Base-by-base conservation (phyloP, 2,329 filamentous ascomycete genomes). In the Beauveria sp. region DNA sequence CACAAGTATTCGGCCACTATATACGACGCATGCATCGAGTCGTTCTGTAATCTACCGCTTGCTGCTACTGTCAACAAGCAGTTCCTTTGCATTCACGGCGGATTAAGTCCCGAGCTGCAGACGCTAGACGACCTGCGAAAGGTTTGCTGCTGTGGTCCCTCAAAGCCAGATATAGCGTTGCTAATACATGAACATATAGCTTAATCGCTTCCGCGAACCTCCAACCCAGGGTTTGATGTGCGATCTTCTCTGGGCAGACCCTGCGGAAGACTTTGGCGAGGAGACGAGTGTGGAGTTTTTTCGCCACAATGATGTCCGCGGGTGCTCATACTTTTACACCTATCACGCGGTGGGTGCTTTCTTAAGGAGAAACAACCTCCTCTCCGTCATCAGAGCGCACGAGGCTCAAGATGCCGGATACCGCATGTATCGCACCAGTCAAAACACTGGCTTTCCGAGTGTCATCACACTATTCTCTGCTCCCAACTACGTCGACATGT, bases 401-500 rank as follows among this genome's bases (percentile, higher is more conserved):
- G 95, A 99, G 76, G 95, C 95, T 40, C 95, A 99, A 80, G 95
- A 99, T 78, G 95, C 95, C 42, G 95, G 95, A n/a, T 99, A 99
- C 77, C 86, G 95, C 73, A 99, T 99, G 95, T 99, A 99, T 77
- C 87, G 95, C 68, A 99, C 98, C 83, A 99, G 95, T 34, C 86
- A 93, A 65, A 98, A 95, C 1, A 99, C 95, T 22, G 95, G 95
- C 3, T 99, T 99, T 79, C 95, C 95, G 20, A 97, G 93, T 78
- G 95, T 99, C 65, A 99, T 99, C 93, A 99, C 95, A 67, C 98
- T 99, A 70, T 99, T 99, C 83, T 98, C 93, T 43, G 95, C 95
- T 1, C 95, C 95, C 38, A 99, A 99, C 77, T 99, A 99, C 73
- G 86, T 99, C 65, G 95, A 99, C 71, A 93, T 99, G 49, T 99